Evolutionary conservation across 2,329 filamentous ascomycete species (phyloP).

Genomic region (Arachnomyces sp.): DNA sequence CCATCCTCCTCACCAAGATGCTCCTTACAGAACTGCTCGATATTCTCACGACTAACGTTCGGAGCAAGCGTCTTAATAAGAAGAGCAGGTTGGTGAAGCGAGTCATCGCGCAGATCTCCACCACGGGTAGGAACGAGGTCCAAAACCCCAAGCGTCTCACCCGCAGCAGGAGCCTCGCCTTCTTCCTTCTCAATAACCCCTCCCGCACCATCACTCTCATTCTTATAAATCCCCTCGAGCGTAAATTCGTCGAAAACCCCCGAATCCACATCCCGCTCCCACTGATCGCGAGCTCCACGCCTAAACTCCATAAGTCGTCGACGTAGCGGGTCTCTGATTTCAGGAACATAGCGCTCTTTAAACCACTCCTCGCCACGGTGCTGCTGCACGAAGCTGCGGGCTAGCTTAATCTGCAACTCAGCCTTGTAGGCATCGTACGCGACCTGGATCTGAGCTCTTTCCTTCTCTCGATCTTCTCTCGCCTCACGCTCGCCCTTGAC

Average conservation of each 20-base stretch:
- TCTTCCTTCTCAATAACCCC: constrained; percentile 89
- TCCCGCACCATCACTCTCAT: constrained; percentile 77
- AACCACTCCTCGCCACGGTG: constrained; percentile 96
- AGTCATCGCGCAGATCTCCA: constrained; percentile 82
- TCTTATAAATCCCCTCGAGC: constrained; percentile 87
- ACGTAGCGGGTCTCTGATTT: constrained; percentile 67
- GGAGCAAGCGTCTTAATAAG: constrained; percentile 98
- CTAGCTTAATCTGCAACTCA: constrained; percentile 63
- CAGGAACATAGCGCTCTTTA: constrained; percentile 82
- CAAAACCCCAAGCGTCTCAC: constrained; percentile 85
- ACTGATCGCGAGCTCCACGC: constrained; percentile 69
- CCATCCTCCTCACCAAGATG: constrained; percentile 84
- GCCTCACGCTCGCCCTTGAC: constrained; percentile 56
- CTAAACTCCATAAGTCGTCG: constrained; percentile 72
- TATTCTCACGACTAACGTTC: constrained; percentile 84
- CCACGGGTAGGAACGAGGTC: constrained; percentile 78
- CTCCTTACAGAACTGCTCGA: constrained; percentile 91
- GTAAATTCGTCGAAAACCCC: constrained; percentile 92
- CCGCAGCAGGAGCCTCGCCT: constrained; percentile 82
- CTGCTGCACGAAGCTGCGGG: constrained; percentile 76
- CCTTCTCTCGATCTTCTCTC: constrained; percentile 54
- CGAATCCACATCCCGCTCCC: constrained; percentile 77
- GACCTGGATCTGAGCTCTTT: constrained; percentile 54
- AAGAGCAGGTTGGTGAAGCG: constrained; percentile 78
- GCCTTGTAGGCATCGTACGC: constrained; percentile 60